These are phyloP conservation scores for sorghum (Sorghum bicolor) DNA, from an alignment of 176 grass and related monocot genomes.

Conservation along the genomic window Sorghum_bicolor_NCBIv3 NC_012871.2:56904501-56905000, in stretches of 20 bases:
- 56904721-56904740: background rate
- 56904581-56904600: background rate
- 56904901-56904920: background rate
- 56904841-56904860: slow-evolving; percentile 46
- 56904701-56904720: background rate
- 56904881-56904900: background rate
- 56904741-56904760: slow-evolving; percentile 53
- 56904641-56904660: background rate
- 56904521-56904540: slow-evolving; percentile 29
- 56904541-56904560: background rate
- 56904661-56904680: background rate
- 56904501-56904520: background rate
- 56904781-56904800: slow-evolving; percentile 73
- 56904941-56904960: slow-evolving; percentile 44
- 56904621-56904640: background rate
- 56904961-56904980: slow-evolving; percentile 18
- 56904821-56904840: slow-evolving; percentile 49
- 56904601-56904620: slow-evolving; percentile 4
- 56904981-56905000: slow-evolving; percentile 65
- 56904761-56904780: slow-evolving; percentile 73
- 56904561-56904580: slow-evolving; percentile 51
- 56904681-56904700: slow-evolving; percentile 30
- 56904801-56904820: slow-evolving; percentile 76
- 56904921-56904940: slow-evolving; percentile 54
- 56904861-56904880: slow-evolving; percentile 25